Base-by-base conservation (phyloP, 495 filamentous ascomycete species). In the Oidiodendron maius region DNA sequence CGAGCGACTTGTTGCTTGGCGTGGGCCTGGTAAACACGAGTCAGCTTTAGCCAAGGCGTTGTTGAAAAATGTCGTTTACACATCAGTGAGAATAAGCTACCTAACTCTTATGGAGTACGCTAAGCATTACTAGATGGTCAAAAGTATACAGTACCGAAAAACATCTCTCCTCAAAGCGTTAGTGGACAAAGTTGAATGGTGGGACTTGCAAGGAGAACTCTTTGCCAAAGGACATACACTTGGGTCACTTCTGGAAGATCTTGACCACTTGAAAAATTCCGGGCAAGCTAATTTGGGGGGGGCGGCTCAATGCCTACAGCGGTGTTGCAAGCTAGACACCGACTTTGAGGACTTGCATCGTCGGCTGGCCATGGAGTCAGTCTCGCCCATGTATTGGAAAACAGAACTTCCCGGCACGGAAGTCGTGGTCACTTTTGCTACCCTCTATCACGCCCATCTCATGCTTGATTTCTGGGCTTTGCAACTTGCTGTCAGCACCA, bases 401-500 rank as follows among this genome's bases (percentile, higher is more conserved):
- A 18, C 38, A 6, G 17, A 6, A 18, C 26, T 12, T 5, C 6
- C 13, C 20, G 16, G 20, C 20, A 22, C 20, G 8, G 38, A 40
- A 12, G n/a, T 4, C 15, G 10, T 21, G 20, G 17, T 9, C 22
- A 6, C 13, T 3, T 40, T 40, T 21, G 38, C 38, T 20, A 40
- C 2, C 12, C 38, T 40, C 38, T 9, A 40, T 10, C 12, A 18
- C 12, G 38, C 38, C 2, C 38, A 40, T 21, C 38, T 40, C 16
- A 40, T 40, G 38, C 38, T 40, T 12, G 38, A 40, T 20, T 40
- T 18, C 16, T 40, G 38, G 38, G 38, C 38, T 40, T 21, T 40
- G 13, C 12, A 20, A 12, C 16, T 40, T 16, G 20, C 20, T 40
- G 6, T 40, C 3, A 40, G 38, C 16, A 20, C 20, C 38, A 40